These are phyloP conservation scores for Poa annua DNA, from an alignment of 176 grass and related monocot species.

Conservation along the genomic window DNA sequence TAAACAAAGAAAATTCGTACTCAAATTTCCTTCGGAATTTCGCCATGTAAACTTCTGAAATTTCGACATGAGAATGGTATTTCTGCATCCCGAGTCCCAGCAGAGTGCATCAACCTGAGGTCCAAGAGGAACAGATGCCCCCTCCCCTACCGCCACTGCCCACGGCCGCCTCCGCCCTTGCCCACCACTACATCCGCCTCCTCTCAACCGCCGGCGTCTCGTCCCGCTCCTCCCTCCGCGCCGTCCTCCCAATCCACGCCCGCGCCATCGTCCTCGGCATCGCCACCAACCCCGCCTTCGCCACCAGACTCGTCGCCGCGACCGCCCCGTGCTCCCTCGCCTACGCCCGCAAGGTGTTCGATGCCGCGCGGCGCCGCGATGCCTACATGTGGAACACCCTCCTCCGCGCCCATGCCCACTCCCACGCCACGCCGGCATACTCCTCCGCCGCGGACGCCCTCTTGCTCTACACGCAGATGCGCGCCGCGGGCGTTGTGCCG, in stretches of 20 bases:
- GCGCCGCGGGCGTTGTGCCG: conserved; percentile 48
- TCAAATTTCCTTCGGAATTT: too few species aligned
- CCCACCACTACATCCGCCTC: conserved; percentile 33
- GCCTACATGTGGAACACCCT: conserved; percentile 87
- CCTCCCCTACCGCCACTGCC: not conserved
- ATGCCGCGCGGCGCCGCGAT: conserved; percentile 53
- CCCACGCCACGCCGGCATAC: not conserved
- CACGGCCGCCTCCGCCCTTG: not conserved
- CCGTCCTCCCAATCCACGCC: conserved; percentile 63
- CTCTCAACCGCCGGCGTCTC: not conserved
- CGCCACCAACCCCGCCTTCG: conserved; percentile 50
- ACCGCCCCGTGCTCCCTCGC: conserved; percentile 49
- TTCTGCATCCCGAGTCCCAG: not conserved
- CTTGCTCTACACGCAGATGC: conserved; percentile 69
- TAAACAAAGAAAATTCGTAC: too few species aligned
- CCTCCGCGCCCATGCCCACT: conserved; percentile 60
- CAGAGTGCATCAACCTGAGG: not conserved
- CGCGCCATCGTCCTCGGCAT: conserved; percentile 60
- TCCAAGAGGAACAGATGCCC: conserved; percentile 17
- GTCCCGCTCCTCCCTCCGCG: conserved; percentile 34
- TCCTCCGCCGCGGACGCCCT: conserved; percentile 43
- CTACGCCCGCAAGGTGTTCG: conserved; percentile 77
- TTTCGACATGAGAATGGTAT: not conserved
- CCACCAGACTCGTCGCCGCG: conserved; percentile 58
- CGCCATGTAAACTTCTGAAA: too few species aligned